Evolutionary conservation across 257 asterid species (phyloP).

Genomic region (Solanum ossicruentum): DNA sequence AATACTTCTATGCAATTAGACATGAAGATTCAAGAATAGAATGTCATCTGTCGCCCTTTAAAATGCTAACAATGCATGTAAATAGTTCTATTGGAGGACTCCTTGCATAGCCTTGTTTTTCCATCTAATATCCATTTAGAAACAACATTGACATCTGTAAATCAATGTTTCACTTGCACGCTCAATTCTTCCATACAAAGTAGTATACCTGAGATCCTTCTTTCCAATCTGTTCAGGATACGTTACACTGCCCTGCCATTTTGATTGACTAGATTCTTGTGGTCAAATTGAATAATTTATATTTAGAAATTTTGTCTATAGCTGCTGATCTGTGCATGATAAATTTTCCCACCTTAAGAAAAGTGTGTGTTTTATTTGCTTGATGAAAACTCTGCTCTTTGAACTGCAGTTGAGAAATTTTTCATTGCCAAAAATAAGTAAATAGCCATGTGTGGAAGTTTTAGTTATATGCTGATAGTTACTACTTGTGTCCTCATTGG

Average conservation of each 20-base stretch:
- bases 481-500: neutral
- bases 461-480: neutral
- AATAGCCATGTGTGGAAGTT: neutral
- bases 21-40: neutral
- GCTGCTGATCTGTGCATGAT: neutral
- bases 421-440: neutral
- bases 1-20: neutral
- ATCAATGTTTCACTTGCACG: neutral
- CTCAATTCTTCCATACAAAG: neutral
- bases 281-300: neutral
- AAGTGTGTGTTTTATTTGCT: neutral
- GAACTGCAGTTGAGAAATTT: neutral
- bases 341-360: neutral
- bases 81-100: neutral
- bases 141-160: neutral
- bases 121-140: neutral
- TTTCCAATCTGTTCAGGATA: neutral
- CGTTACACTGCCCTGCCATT: neutral
- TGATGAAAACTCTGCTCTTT: neutral
- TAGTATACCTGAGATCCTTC: neutral
- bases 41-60: neutral
- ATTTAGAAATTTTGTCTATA: neutral
- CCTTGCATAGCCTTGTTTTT: neutral
- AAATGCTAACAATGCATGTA: neutral
- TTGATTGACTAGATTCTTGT: neutral